Evolutionary conservation across 176 grass and related monocot species (phyloP).

Genomic region (Musa beccarii): DNA sequence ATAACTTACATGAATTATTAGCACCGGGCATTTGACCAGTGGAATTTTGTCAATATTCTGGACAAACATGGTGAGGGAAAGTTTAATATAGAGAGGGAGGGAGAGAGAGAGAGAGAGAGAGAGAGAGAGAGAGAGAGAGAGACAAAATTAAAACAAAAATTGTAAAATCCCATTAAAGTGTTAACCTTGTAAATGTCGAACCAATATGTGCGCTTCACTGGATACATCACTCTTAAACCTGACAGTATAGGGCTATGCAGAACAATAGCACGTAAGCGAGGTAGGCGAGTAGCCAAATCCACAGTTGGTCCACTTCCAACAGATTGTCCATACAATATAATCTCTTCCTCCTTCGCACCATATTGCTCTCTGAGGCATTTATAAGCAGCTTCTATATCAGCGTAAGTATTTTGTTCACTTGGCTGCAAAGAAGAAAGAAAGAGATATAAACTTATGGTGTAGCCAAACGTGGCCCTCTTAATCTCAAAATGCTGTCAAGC

Average conservation of each 20-base stretch:
- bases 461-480: background rate
- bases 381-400: slow-evolving; percentile 85
- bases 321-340: slow-evolving; percentile 88
- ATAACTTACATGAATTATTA: slow-evolving; percentile 92
- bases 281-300: slow-evolving; percentile 65
- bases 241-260: slow-evolving; percentile 86
- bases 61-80: slow-evolving; percentile 19
- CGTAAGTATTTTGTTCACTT: slow-evolving; percentile 72
- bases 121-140: slow-evolving; percentile 4
- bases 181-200: slow-evolving; percentile 97
- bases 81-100: background rate
- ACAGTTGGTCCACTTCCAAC: slow-evolving; percentile 91
- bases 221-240: slow-evolving; percentile 92
- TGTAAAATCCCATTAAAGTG: slow-evolving; percentile 8
- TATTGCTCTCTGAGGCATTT: slow-evolving; percentile 70
- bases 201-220: slow-evolving; percentile 89
- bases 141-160: background rate
- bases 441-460: background rate
- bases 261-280: slow-evolving; percentile 63
- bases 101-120: slow-evolving; percentile 7
- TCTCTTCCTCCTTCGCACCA: slow-evolving; percentile 79
- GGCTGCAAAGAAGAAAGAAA: slow-evolving; percentile 33
- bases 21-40: slow-evolving; percentile 73
- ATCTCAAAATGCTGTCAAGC: background rate
- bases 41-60: slow-evolving; percentile 96